A percentile compares a stretch with the other conserved stretches of the same genome.
Evolutionary conservation across 257 asterid genomes (phyloP).

Genomic region (Ocimum tenuiflorum): DNA sequence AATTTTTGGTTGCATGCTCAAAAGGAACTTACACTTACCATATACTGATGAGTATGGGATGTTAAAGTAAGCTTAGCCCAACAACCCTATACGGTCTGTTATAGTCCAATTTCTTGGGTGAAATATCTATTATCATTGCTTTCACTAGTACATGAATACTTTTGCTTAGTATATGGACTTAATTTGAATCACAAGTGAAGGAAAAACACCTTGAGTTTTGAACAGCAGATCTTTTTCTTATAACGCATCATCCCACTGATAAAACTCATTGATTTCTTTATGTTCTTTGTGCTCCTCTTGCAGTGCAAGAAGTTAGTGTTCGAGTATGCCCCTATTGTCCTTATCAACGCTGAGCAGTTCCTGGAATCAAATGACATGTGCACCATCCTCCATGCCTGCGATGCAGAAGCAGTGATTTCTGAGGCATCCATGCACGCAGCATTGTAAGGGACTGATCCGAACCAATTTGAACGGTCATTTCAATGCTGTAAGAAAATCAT

Average conservation of each 20-base stretch:
- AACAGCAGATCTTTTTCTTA: neutral
- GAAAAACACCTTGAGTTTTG: neutral
- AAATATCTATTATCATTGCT: neutral
- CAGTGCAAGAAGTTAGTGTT: slow-evolving; percentile 91
- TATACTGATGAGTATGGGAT: neutral
- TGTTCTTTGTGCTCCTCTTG: slow-evolving; percentile 2
- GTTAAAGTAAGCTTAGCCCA: neutral
- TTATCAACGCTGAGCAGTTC: slow-evolving; percentile 70
- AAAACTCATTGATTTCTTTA: neutral
- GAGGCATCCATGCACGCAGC: slow-evolving; percentile 43
- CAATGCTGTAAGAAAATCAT: slow-evolving; percentile 12
- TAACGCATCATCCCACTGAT: neutral
- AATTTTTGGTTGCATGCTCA: neutral
- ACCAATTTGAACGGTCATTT: neutral
- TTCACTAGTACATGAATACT: too few species aligned
- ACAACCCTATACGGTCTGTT: neutral
- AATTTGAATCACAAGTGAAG: neutral
- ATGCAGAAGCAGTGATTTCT: slow-evolving; percentile 15
- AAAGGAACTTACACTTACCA: too few species aligned
- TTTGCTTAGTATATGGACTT: too few species aligned
- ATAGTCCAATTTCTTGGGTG: neutral
- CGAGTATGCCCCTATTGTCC: slow-evolving; percentile 72
- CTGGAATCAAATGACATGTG: slow-evolving; percentile 65
- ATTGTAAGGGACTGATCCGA: slow-evolving; percentile 24
- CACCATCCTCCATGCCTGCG: slow-evolving; percentile 58